phyloP scores from a whole-genome alignment of 108 stramenopile species.

The Pseudonitzschia pungens region DNA sequence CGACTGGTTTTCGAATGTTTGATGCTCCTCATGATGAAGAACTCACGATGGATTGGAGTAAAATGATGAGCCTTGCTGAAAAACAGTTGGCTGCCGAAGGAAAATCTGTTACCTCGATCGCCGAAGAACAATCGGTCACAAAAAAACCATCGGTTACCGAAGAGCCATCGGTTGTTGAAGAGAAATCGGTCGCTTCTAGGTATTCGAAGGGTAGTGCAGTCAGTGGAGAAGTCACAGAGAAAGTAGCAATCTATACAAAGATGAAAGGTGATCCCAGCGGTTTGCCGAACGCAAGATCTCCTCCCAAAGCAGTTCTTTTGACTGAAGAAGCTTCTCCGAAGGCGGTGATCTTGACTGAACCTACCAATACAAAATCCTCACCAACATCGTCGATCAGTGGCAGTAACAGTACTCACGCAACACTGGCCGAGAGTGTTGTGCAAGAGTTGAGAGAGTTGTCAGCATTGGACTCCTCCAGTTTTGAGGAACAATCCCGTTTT shows the following conservation, averaged over 20 bases:
- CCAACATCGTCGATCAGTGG: not conserved
- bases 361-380: not conserved
- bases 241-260: not conserved
- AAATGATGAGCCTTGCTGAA: constrained; percentile 19
- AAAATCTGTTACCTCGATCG: not conserved
- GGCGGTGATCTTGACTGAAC: not conserved
- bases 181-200: not conserved
- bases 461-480: constrained; percentile 14
- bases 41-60: constrained; percentile 16
- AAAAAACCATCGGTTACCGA: too few species aligned
- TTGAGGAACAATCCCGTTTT: constrained; percentile 13
- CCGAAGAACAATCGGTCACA: too few species aligned
- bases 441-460: constrained; percentile 12
- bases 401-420: constrained; percentile 4
- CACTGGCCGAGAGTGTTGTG: not conserved
- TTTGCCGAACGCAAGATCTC: not conserved
- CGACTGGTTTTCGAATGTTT: not conserved
- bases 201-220: not conserved
- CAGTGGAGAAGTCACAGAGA: not conserved
- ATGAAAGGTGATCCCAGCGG: not conserved
- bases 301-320: not conserved
- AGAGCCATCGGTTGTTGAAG: not conserved
- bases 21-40: constrained; percentile 4
- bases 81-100: constrained; percentile 8
- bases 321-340: not conserved